Evolutionary conservation across 2,329 filamentous ascomycete species (phyloP), one percentile per base, ranked within the genome.

Genomic region (Penicillium sp.): DNA sequence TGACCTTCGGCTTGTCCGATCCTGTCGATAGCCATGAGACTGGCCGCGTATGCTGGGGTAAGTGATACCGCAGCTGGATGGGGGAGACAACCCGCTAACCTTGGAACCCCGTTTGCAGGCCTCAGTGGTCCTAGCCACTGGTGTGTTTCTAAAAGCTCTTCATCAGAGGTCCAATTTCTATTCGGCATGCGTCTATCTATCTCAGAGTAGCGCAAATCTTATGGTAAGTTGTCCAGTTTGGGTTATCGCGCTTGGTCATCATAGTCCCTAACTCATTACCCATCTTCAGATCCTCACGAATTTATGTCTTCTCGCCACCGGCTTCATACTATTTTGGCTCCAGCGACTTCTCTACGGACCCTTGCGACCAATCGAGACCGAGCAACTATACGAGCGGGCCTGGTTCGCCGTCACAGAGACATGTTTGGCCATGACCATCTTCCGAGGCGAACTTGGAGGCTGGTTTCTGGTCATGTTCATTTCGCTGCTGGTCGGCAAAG

Each of bases 341-440:
- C 93, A 96, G 67, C 84, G 89, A 61, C 75, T 96, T 45, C 88
- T 94, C 66, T 98, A 91, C 64, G 93, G 93, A 53, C 84, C 82
- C 17, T 80, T 98, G 21, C 88, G 94, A 58, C 85, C 89, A 24
- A 88, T 95, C 74, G 93, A 98, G 74, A 87, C 93, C 62, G 94
- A 98, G 70, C 91, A 97, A 68, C 80, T 98, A 13, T 96, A 95
- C 66, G 93, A 98, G 70, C 91, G 91, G 70, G 90, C 87, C 43
- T 98, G 94, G 94, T 96, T 96, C 65, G 91, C 93, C 34, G 87
- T 97, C 35, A 95, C 91, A 41, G 93, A 98, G 73, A 98, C 93
- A 56, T 88, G 90, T 64, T 77, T 98, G 56, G 93, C 93, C 28
- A 97, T 98, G 91, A 96, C 93, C 28, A 95, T 95, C 57, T 97